Evolutionary conservation across 2,329 filamentous ascomycete genomes (phyloP).

Genomic region (Alternaria ethzedia): DNA sequence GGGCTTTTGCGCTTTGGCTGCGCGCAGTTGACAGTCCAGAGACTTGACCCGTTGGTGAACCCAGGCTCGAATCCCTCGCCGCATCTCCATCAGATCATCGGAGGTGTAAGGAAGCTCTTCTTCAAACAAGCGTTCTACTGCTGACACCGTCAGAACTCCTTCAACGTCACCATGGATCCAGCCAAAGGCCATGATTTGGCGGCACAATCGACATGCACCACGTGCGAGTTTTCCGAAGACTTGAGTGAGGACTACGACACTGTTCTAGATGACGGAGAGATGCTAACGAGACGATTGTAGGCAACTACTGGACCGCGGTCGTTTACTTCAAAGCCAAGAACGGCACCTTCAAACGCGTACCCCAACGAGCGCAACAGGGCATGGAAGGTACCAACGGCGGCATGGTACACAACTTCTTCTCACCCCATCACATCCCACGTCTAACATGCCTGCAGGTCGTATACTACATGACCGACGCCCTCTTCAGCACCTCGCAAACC

Average conservation of each 20-base stretch:
- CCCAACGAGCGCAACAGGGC: slow-evolving; percentile 51
- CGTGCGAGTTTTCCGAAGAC: slow-evolving; percentile 53
- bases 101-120: slow-evolving; percentile 37
- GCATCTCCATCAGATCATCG: slow-evolving; percentile 52
- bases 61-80: slow-evolving; percentile 46
- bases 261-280: not conserved
- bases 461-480: slow-evolving; percentile 54
- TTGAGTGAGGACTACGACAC: slow-evolving; percentile 10
- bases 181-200: slow-evolving; percentile 32
- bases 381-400: slow-evolving; percentile 53
- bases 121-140: not conserved
- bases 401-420: slow-evolving; percentile 22
- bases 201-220: slow-evolving; percentile 50
- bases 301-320: slow-evolving; percentile 44
- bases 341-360: slow-evolving; percentile 51
- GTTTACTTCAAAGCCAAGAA: slow-evolving; percentile 37
- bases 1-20: slow-evolving; percentile 37
- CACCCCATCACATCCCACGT: not conserved
- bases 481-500: slow-evolving; percentile 39
- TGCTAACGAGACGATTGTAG: slow-evolving; percentile 14
- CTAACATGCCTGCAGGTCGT: slow-evolving; percentile 41
- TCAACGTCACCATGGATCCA: slow-evolving; percentile 54
- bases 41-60: slow-evolving; percentile 42
- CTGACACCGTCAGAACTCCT: slow-evolving; percentile 46
- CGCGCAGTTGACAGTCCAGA: slow-evolving; percentile 33